Base-by-base conservation (phyloP, 1,139 yeast species). In the Lodderomyces beijingensis region DNA sequence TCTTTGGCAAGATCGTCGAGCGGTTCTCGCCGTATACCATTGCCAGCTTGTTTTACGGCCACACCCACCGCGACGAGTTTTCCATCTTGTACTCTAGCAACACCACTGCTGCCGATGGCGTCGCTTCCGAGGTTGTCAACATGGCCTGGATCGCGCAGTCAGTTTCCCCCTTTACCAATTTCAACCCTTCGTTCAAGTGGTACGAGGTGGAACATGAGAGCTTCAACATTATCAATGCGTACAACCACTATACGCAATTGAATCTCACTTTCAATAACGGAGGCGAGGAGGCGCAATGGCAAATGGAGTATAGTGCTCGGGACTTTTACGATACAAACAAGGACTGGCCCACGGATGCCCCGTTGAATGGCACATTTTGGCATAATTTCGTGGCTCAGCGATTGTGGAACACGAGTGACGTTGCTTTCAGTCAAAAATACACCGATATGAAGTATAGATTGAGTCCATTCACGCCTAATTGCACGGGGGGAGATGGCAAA, bases 11-110 rank as follows among this genome's bases (percentile, higher is more conserved):
- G 42, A 74, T 80, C 30, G 67, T 81, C 18, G 77, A 77, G 45
- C 65, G 88, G 47, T 81, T 79, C 50, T 72, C 83, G 25, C 86
- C 86, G 13, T 71, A 69, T 45, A 77, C 83, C 10, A 77, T 81
- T 52, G 82, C 86, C 7, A 79, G 72, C 34, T 60, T 79, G 11
- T 81, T 81, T 59, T 79, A 70, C 50, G 89, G 79, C 84, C 88
- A 81, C 50, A 79, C 86, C 8, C 89, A 81, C 47, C 60, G 64
- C 44, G 89, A 81, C 53, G 82, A 79, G 53, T 79, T 79, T 59
- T 68, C 74, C 31, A 62, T 80, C 9, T 54, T 76, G 34, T 79
- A 78, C 46, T 62, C 67, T 4, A 53, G 67, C 15, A 57, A 62
- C 36, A 46, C 59, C 19, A 49, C 62, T 18, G 59, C 61, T 30